A percentile compares a stretch with the other conserved stretches of the same genome.
These are phyloP conservation scores for Didymella keratinophila DNA, from an alignment of 2,329 filamentous ascomycete genomes.

Conservation along the genomic window DNA sequence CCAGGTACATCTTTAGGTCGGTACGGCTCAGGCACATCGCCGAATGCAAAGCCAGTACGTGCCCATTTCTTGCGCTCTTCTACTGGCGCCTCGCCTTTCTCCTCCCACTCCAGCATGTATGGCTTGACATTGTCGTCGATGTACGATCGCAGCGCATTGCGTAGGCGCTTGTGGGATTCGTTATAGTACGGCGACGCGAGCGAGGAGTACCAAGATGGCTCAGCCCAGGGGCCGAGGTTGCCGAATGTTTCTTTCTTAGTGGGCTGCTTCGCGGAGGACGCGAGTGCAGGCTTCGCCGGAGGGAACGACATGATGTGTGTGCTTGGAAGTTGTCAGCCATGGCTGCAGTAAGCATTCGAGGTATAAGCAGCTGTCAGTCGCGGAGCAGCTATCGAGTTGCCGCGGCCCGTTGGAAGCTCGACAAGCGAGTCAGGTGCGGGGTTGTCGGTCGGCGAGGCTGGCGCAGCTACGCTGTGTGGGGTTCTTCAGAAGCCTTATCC, in stretches of 20 bases:
- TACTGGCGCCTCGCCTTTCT: conserved; percentile 57
- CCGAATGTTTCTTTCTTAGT: conserved; percentile 43
- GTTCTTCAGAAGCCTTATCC: conserved; percentile 13
- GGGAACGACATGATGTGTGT: conserved; percentile 21
- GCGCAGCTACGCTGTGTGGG: conserved; percentile 4
- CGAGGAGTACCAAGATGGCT: conserved; percentile 57
- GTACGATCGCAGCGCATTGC: conserved; percentile 65
- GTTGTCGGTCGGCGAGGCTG: conserved; percentile 13
- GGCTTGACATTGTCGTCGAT: conserved; percentile 67
- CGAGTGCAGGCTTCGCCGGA: conserved; percentile 21
- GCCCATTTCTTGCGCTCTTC: conserved; percentile 53
- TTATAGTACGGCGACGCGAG: conserved; percentile 70
- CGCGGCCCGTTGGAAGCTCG: conserved; percentile 18
- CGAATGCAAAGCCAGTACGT: conserved; percentile 53
- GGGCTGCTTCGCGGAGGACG: conserved; percentile 29
- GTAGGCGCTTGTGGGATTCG: conserved; percentile 66
- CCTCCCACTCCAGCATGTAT: conserved; percentile 70
- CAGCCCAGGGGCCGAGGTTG: conserved; percentile 54
- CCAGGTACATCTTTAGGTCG: conserved; percentile 51
- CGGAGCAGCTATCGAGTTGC: conserved; percentile 10
- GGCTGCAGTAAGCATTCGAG: neutral
- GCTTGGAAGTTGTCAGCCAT: neutral
- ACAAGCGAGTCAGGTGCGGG: conserved; percentile 18
- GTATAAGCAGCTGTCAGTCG: conserved; percentile 8
- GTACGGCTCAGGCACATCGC: conserved; percentile 55